Evolutionary conservation across 1,284 basidiomycete genomes (phyloP).

Genomic region (Sporisorium iseilematis-ciliati): DNA sequence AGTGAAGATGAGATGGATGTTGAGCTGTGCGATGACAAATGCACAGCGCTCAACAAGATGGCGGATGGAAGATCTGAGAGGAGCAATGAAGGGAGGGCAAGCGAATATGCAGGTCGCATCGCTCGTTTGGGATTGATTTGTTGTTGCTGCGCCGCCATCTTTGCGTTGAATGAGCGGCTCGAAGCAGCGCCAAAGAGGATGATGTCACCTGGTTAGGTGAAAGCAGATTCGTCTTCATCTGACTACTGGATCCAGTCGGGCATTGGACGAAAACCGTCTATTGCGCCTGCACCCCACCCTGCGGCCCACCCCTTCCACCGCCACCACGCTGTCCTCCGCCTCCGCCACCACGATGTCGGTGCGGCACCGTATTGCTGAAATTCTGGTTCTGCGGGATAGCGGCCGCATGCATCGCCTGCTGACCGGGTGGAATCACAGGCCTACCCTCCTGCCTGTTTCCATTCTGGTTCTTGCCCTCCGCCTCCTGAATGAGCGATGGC

Average conservation of each 20-base stretch:
- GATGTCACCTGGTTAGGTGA: neutral
- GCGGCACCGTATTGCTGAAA: slow-evolving; percentile 65
- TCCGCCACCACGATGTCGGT: slow-evolving; percentile 51
- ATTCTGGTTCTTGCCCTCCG: slow-evolving; percentile 44
- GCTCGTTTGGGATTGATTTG: neutral
- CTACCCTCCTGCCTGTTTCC: slow-evolving; percentile 64
- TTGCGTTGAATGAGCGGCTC: neutral
- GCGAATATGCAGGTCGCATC: neutral
- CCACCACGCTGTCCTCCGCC: slow-evolving; percentile 22
- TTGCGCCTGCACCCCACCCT: slow-evolving; percentile 31
- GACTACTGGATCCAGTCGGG: no score
- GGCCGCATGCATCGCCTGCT: slow-evolving; percentile 67
- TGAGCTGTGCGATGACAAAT: no score
- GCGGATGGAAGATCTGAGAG: neutral
- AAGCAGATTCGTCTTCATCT: no score
- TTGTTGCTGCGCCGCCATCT: neutral
- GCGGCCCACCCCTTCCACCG: slow-evolving; percentile 18
- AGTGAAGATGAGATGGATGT: neutral
- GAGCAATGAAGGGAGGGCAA: neutral
- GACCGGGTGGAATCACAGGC: slow-evolving; percentile 69
- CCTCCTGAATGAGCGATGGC: slow-evolving; percentile 64
- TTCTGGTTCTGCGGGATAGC: slow-evolving; percentile 66
- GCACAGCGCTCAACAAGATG: neutral
- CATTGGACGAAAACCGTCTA: no score
- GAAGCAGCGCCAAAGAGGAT: neutral